Base-by-base conservation (phyloP, 1,284 basidiomycete species). In the Thecaphora thlaspeos region DNA sequence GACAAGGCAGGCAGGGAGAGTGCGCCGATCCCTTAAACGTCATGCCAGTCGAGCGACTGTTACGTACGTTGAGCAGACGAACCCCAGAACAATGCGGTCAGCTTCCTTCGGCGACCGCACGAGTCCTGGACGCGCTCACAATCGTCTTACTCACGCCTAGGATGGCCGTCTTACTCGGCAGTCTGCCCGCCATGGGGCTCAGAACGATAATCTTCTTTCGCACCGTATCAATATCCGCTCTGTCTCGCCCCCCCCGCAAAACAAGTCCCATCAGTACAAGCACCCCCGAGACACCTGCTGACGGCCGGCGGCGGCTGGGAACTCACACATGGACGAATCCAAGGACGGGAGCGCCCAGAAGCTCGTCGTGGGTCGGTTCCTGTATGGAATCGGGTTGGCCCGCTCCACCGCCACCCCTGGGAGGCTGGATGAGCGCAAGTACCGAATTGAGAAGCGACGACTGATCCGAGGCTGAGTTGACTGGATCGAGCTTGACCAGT, bases 151-250 rank as follows among this genome's bases (percentile, higher is more conserved):
- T 43, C 45, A 68, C 69, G 7, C 75, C 75, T 17, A 77, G 42
- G 9, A 76, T 52, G 10, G 75, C 75, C 15, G 74, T 76, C 50
- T 69, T 70, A 36, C 57, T 68, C 0, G 75, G 75, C 22, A 77
- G 43, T 23, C 67, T 63, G 22, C 74, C 73, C 0, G 69, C 55
- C 17, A 56, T 66, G 4, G 75, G 75, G 7, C 62, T 61, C 28
- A 77, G 56, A 3, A 77, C 61, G 2, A 68, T 77, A 30, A 77
- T 61, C 49, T 75, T 76, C 41, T 70, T 70, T n/a, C 66, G 36
- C 8, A 50, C 55, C 2, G 55, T 54, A 41, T 77, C 75, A 41
- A 77, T 70, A n/a, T 70, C 60, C 2, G 71, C 67, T 4, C 68
- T 70, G 48, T 18, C n/a, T 3, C 18, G 28, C 38, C 5, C 48